Base-by-base conservation (phyloP, 2,329 filamentous ascomycete genomes). In the Penicillium nordicum region DNA sequence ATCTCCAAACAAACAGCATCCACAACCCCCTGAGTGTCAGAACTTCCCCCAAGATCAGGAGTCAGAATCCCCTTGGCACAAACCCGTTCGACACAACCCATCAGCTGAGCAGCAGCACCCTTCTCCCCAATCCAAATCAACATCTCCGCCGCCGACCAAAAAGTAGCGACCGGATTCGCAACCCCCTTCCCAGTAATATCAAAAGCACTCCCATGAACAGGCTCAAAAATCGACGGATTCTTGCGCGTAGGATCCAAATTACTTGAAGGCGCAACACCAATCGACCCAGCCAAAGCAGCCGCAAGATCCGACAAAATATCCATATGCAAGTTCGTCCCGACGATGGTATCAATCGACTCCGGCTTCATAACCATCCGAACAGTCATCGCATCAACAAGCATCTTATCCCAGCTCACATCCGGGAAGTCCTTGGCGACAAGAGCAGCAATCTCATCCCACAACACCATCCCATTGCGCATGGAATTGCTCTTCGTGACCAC, bases 121-220 rank as follows among this genome's bases (percentile, higher is more conserved):
- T 81, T 78, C 57, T 84, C 74, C 0, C 84, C 84, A 14, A 88
- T 65, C 80, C 85, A 86, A 46, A 80, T 71, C 6, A 88, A 76
- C 82, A 89, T 84, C 76, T 88, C 87, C 5, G 85, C 84, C 0
- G 83, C 85, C 0, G 85, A 86, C 87, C 86, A 89, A 66, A 88
- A 86, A 14, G 84, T 85, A 2, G 82, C 85, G 0, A 88, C 78
- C 0, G 84, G 84, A 61, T 87, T 87, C 2, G 84, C 84, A 37
- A 69, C 38, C 0, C 83, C 84, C 62, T 14, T 32, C 5, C 30
- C 30, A 11, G 30, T 32, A 12, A 32, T 87, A 59, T 88, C 85
- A 5, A 83, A 84, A 0, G 84, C 84, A 48, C 79, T 83, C 1
- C 84, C 84, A 63, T 87, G 84, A n/a, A 85, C 81, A 11, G 84